Percentiles rank a stretch among this genome's conserved stretches.
These are phyloP conservation scores for Achaetomiella virescens DNA, from an alignment of 495 filamentous ascomycete genomes.

Conservation along the genomic window DNA sequence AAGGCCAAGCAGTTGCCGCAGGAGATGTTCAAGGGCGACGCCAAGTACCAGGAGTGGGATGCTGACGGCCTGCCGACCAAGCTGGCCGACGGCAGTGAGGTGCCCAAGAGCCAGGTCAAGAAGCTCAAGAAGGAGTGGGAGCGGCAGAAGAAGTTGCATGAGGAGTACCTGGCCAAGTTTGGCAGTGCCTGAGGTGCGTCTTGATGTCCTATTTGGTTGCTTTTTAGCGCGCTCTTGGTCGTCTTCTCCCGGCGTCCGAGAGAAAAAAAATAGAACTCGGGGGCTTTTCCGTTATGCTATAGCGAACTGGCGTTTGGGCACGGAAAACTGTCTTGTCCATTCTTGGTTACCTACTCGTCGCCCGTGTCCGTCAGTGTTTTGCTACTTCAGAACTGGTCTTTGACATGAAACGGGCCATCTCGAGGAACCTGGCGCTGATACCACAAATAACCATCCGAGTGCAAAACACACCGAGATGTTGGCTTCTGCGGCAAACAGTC, in stretches of 20 bases:
- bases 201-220: neutral
- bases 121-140: constrained; percentile 91
- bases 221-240: neutral
- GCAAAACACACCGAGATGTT: too few species aligned
- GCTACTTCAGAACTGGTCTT: too few species aligned
- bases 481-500: too few species aligned
- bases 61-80: constrained; percentile 75
- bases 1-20: constrained; percentile 63
- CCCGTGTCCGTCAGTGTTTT: too few species aligned
- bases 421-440: too few species aligned
- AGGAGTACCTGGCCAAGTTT: constrained; percentile 41
- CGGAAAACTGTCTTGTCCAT: too few species aligned
- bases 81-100: constrained; percentile 66
- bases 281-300: too few species aligned
- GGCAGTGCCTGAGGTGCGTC: neutral
- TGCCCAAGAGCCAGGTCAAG: constrained; percentile 75
- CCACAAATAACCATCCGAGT: too few species aligned
- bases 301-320: too few species aligned
- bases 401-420: too few species aligned
- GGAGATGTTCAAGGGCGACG: constrained; percentile 68
- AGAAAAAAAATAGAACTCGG: too few species aligned
- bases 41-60: constrained; percentile 75
- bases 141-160: constrained; percentile 80
- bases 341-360: too few species aligned
- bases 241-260: neutral